These are phyloP conservation scores for Didymella pinodella DNA, from an alignment of 2,329 filamentous ascomycete genomes.

Conservation along the genomic window DNA sequence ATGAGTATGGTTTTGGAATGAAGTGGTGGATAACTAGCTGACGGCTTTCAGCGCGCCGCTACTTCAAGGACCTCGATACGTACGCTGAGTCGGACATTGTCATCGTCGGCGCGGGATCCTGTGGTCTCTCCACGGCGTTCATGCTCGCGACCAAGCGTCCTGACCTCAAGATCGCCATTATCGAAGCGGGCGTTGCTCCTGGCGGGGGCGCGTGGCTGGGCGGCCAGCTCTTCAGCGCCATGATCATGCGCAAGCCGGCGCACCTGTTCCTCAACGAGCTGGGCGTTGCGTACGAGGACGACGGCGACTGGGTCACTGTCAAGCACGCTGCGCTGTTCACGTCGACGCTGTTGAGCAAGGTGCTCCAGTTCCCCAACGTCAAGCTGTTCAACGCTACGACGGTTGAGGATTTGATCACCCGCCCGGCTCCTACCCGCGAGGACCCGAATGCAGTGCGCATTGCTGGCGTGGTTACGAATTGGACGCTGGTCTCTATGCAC, in stretches of 20 bases:
- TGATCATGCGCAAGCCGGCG: constrained; percentile 94
- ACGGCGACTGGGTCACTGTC: constrained; percentile 87
- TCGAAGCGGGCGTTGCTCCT: constrained; percentile 87
- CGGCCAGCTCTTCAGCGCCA: constrained; percentile 92
- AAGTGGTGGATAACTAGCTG: background rate
- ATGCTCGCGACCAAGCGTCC: constrained; percentile 83
- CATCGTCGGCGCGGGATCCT: constrained; percentile 89
- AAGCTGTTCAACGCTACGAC: constrained; percentile 96
- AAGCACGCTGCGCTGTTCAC: constrained; percentile 95
- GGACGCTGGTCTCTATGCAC: constrained; percentile 83
- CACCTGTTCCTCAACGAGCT: constrained; percentile 83
- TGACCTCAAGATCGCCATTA: constrained; percentile 88
- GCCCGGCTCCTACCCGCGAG: constrained; percentile 58
- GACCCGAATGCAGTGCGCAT: constrained; percentile 69
- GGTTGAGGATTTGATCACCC: constrained; percentile 92
- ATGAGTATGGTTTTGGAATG: constrained; percentile 64
- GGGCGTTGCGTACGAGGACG: constrained; percentile 85
- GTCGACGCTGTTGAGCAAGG: constrained; percentile 82
- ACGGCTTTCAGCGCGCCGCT: constrained; percentile 67
- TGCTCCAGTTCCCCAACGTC: constrained; percentile 85
- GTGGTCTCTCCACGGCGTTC: constrained; percentile 85
- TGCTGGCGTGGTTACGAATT: constrained; percentile 93
- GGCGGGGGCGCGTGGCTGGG: constrained; percentile 90
- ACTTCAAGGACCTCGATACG: constrained; percentile 87
- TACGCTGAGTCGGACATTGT: constrained; percentile 95